Percentiles rank a stretch among this genome's conserved stretches.
Evolutionary conservation across 768 basidiomycete species (phyloP).

Genomic region (Porphyrellus cyaneotinctus): DNA sequence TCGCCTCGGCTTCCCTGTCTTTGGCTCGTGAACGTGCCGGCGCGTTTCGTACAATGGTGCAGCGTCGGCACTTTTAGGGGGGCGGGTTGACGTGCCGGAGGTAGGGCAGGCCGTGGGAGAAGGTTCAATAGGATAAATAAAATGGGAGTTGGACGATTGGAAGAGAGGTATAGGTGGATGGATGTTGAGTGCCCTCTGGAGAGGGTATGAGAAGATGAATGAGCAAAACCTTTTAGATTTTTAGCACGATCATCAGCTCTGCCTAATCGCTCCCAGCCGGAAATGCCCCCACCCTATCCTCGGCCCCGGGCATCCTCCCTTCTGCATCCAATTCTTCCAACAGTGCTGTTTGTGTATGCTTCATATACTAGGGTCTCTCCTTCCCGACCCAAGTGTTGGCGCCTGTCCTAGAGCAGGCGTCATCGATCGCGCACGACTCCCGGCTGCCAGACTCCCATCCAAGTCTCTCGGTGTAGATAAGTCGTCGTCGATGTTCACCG

Average conservation of each 20-base stretch:
- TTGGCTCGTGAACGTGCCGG: constrained; percentile 46
- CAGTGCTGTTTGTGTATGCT: constrained; percentile 36
- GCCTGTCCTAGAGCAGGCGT: constrained; percentile 31
- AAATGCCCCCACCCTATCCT: constrained; percentile 71
- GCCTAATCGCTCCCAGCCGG: constrained; percentile 69
- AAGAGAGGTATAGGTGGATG: constrained; percentile 26
- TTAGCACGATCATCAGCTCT: constrained; percentile 66
- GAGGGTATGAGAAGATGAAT: background rate
- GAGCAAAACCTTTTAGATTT: constrained; percentile 61
- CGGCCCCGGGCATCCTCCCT: constrained; percentile 70
- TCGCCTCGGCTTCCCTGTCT: constrained; percentile 48
- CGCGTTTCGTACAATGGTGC: constrained; percentile 54
- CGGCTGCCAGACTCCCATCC: constrained; percentile 39
- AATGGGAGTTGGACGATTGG: constrained; percentile 11
- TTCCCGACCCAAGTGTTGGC: constrained; percentile 10
- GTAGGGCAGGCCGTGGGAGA: background rate
- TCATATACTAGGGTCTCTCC: constrained; percentile 53
- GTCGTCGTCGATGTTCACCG: constrained; percentile 36
- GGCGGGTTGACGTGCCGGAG: background rate
- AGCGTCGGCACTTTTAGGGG: constrained; percentile 47
- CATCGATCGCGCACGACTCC: constrained; percentile 45
- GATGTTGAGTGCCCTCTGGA: constrained; percentile 5
- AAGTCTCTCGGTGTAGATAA: constrained; percentile 43
- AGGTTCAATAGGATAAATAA: constrained; percentile 13
- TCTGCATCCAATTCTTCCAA: constrained; percentile 59